A percentile compares a stretch with the other conserved stretches of the same genome.
Conservation (phyloP, 2,329 filamentous ascomycete genomes). For the Dothiorella sarmentorum region DNA sequence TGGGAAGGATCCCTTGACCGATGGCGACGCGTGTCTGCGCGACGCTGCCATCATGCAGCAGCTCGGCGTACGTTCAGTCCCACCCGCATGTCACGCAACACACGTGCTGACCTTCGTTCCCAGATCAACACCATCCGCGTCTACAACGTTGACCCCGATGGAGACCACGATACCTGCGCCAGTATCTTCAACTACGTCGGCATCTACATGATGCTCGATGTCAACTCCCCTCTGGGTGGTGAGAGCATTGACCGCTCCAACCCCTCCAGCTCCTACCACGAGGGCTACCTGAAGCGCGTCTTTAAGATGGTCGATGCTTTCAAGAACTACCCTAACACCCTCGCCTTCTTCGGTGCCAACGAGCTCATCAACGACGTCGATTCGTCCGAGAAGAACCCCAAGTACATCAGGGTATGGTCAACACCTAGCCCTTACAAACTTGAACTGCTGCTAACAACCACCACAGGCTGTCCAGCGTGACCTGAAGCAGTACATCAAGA, state of each 20-base stretch:
- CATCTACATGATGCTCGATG: constrained; percentile 64
- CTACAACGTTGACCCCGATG: constrained; percentile 59
- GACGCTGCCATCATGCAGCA: constrained; percentile 63
- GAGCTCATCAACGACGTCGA: constrained; percentile 63
- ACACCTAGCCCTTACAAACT: neutral
- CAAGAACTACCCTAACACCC: constrained; percentile 62
- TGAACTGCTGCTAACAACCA: constrained; percentile 17
- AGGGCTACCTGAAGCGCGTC: constrained; percentile 54
- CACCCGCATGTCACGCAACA: neutral
- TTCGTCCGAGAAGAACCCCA: constrained; percentile 51
- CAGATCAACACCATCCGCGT: constrained; percentile 61
- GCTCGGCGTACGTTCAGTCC: constrained; percentile 48
- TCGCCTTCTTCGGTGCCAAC: constrained; percentile 66
- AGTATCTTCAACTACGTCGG: constrained; percentile 64
- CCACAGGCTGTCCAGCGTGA: constrained; percentile 59
- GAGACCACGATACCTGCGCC: constrained; percentile 60
- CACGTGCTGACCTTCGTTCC: constrained; percentile 16
- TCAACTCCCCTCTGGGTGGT: constrained; percentile 58
- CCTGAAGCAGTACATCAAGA: constrained; percentile 64
- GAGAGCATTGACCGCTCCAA: constrained; percentile 55
- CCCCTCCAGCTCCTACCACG: constrained; percentile 54
- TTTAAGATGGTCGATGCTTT: constrained; percentile 65
- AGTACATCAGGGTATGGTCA: constrained; percentile 53
- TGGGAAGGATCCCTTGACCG: constrained; percentile 54
- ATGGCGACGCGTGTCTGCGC: constrained; percentile 56